phyloP scores from a whole-genome alignment of 1,284 basidiomycete genomes.

The Apiotrichum domesticum region DNA sequence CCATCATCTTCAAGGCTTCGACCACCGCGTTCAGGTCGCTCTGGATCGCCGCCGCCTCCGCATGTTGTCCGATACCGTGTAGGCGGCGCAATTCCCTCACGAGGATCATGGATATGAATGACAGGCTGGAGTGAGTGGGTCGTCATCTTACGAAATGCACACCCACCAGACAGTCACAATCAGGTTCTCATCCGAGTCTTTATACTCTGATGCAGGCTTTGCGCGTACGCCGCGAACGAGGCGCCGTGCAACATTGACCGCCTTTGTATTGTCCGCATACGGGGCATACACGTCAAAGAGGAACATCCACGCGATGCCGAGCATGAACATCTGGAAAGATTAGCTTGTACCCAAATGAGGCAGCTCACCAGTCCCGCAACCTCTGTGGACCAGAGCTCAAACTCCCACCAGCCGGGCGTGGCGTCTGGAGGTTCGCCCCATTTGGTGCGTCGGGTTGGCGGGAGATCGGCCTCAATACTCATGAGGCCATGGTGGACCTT shows the following conservation, averaged over 20 bases:
- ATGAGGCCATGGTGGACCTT: constrained; percentile 26
- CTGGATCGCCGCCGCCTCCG: constrained; percentile 19
- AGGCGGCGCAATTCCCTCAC: constrained; percentile 38
- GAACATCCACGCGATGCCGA: constrained; percentile 43
- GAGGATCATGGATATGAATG: constrained; percentile 32
- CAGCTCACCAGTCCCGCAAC: constrained; percentile 24
- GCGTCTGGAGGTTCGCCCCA: constrained; percentile 27
- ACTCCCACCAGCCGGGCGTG: constrained; percentile 27
- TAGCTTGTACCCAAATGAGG: background rate
- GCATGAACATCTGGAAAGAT: constrained; percentile 28
- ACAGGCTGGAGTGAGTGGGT: constrained; percentile 22
- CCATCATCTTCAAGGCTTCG: constrained; percentile 15
- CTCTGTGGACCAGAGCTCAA: constrained; percentile 19
- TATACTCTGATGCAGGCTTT: constrained; percentile 2
- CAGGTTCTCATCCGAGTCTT: constrained; percentile 17
- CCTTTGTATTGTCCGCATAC: constrained; percentile 26
- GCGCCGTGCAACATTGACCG: constrained; percentile 31
- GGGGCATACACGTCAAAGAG: constrained; percentile 35
- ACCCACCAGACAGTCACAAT: constrained; percentile 35
- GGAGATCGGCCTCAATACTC: constrained; percentile 30
- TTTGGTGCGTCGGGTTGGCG: constrained; percentile 24
- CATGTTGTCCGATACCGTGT: constrained; percentile 19
- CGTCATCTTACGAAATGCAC: background rate
- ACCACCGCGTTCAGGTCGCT: constrained; percentile 29
- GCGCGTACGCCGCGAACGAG: constrained; percentile 19